Base-by-base conservation (phyloP, 2,329 filamentous ascomycete species). In the Cryphonectria carpinicola region DNA sequence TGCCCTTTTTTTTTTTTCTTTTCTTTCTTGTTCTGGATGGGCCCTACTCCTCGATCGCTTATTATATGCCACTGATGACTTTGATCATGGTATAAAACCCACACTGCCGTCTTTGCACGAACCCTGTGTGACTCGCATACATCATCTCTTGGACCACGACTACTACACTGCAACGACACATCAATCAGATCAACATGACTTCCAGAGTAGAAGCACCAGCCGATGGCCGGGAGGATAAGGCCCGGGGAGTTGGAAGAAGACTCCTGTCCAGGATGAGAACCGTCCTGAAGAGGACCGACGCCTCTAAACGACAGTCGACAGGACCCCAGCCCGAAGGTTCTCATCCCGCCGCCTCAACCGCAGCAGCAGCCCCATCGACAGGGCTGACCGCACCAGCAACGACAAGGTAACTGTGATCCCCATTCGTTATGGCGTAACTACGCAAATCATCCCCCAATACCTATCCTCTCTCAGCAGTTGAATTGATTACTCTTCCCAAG, bases 261-360 rank as follows among this genome's bases (percentile, higher is more conserved):
- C 79, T 87, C 28, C 72, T 88, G 43, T 82, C 82, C 49, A 81
- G 84, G 49, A 81, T 86, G 76, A 88, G 83, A 81, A 84, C 84
- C 3, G 84, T 85, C 43, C 80, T 87, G 69, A 86, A 80, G 78
- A 83, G 80, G 74, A 78, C 81, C 71, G 83, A 84, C 17, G 68
- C 76, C 17, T 76, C 78, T 71, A 68, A 66, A n/a, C 76, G 77
- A 49, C 72, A 74, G 49, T 78, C 78, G 32, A 66, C 73, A 25
- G 17, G 58, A 6, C 28, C 71, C 28, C n/a, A 49, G n/a, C 58
- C 58, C 35, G 58, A 63, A 25, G 58, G 63, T 54, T 37, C 43
- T 37, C 28, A 10, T 13, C 52, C 60, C 3, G 62, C 37, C 13
- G 25, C 56, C 46, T 43, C 41, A 41, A 1, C 56, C 5, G 11